phyloP scores from a whole-genome alignment of 345 rosid genomes.

The Diplotaxis tenuifolia region DNA sequence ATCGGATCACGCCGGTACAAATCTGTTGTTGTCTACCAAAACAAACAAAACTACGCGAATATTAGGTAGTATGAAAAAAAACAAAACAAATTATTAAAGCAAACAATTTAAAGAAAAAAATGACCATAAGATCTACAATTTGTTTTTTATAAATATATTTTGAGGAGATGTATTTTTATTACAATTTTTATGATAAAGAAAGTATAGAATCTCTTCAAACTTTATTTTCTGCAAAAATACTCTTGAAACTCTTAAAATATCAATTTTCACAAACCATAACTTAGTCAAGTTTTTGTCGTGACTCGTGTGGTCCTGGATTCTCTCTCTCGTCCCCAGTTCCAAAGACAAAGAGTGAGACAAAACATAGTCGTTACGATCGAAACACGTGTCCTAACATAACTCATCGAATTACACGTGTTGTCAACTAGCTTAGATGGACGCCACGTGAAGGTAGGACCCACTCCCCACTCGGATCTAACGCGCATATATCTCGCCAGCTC shows the following conservation, averaged over 20 bases:
- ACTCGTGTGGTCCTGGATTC: constrained; percentile 16
- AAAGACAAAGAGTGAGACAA: constrained; percentile 11
- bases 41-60: constrained; percentile 7
- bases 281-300: constrained; percentile 26
- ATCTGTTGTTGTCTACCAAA: constrained; percentile 6
- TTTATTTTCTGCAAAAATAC: neutral
- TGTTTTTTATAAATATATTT: too few relatives aligned
- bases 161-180: neutral
- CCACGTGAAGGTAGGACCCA: constrained; percentile 24
- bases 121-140: neutral
- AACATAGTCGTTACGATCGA: constrained; percentile 7
- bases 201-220: neutral
- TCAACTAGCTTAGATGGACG: neutral
- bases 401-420: constrained; percentile 16
- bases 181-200: neutral
- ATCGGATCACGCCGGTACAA: constrained; percentile 8
- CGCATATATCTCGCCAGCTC: constrained; percentile 24
- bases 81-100: neutral
- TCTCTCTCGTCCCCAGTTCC: constrained; percentile 14
- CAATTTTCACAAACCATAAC: neutral
- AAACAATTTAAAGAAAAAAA: neutral
- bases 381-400: constrained; percentile 1
- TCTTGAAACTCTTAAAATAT: constrained; percentile 4
- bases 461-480: neutral
- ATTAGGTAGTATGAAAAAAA: neutral